Base-by-base conservation (phyloP, 257 asterid genomes). In the Knoxia roxburghii region DNA sequence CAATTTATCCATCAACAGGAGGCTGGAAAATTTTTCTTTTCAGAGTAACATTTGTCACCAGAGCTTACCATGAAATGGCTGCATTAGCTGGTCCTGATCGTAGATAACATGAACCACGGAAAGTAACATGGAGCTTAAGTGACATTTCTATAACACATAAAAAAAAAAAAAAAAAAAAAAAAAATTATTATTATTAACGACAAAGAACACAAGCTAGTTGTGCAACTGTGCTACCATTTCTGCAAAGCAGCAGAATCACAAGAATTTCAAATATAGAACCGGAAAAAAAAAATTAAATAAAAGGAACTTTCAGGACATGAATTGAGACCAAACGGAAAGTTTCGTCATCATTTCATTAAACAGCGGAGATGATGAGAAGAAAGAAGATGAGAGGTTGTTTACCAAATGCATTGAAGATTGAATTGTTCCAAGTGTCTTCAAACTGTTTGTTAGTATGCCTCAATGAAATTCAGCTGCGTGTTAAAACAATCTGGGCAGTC, bases 371-470 rank as follows among this genome's bases (percentile, higher is more conserved):
- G 33, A 29, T 17, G 8, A 29, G 32, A 56, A 27, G 12, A 21
- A 33, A 29, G 33, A 27, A 54, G 37, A 26, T 2, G 39, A 56
- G 20, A 14, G 50, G 7, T 0, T 3, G 50, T 15, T 15, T 12
- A 45, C 4, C 18, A 57, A 32, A 57, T 20, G 43, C n/a, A 14
- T 7, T 23, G 63, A 15, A 41, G 23, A 37, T 37, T 37, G 41
- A 9, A 37, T 7, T 7, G 15, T 2, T 7, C 50, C 20, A 27
- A 1, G 21, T 17, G 68, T 18, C 40, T 12, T 23, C 68, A 61
- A 61, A 11, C 41, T 51, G 69, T 50, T 70, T 43, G 74, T 23
- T 61, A 4, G 61, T 35, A 70, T 61, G 27, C 68, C 68, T 61
- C 56, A 18, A 0, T 50, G 68, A 51, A 29, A 21, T 20, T 12